A percentile compares a stretch with the other conserved stretches of the same genome.
Conservation (phyloP, 2,329 filamentous ascomycete genomes). For the Claviceps fusiformis region DNA sequence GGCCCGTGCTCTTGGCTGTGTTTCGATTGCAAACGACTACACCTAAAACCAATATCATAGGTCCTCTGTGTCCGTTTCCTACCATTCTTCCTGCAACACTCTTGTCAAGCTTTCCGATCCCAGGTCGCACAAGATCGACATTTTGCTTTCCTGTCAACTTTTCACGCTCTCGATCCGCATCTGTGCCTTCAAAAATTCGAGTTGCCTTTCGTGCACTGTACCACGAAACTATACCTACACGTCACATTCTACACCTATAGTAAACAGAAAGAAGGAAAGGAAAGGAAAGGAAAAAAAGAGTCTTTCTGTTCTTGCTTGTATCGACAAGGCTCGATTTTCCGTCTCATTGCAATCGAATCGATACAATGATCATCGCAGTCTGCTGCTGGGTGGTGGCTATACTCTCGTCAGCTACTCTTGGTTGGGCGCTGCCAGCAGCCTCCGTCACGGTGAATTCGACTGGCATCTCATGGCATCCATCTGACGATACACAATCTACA, state of each 20-base stretch:
- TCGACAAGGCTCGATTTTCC: background rate
- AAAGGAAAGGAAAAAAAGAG: background rate
- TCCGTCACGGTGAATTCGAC: constrained; percentile 7
- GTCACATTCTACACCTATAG: background rate
- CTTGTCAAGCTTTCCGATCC: background rate
- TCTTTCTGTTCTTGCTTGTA: background rate
- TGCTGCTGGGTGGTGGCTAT: background rate
- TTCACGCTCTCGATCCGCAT: background rate
- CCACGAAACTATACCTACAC: background rate
- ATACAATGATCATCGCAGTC: background rate
- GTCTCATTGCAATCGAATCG: background rate
- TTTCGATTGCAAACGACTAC: background rate
- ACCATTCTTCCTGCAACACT: background rate
- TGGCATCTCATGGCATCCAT: constrained; percentile 14
- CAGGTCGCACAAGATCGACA: background rate
- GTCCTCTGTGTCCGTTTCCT: background rate
- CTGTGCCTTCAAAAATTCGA: background rate
- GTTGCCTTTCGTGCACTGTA: background rate
- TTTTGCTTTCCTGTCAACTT: background rate
- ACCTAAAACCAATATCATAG: background rate
- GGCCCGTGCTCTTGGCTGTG: background rate
- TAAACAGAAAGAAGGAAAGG: no score
- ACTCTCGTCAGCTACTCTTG: background rate
- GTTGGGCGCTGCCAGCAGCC: background rate
- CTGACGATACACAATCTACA: constrained; percentile 10